Evolutionary conservation across 805 yeast species (phyloP).

Genomic region (Wickerhamiella siamensis): DNA sequence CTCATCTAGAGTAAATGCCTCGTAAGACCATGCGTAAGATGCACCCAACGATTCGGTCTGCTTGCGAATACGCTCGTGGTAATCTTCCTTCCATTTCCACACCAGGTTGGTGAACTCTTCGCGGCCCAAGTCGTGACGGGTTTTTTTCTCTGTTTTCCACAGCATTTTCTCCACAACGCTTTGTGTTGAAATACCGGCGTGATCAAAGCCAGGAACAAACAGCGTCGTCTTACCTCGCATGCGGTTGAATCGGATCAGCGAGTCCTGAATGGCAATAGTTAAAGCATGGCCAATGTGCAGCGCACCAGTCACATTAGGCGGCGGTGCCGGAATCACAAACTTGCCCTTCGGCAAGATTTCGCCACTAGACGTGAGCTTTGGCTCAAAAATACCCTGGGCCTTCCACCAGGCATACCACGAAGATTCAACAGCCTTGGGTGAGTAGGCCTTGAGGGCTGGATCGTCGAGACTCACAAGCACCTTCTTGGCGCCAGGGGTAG

Average conservation of each 20-base stretch:
- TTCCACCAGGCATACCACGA: conserved; percentile 99
- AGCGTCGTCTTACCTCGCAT: conserved; percentile 93
- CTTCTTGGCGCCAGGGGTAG: conserved; percentile 86
- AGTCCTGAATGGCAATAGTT: conserved; percentile 87
- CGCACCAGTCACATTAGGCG: conserved; percentile 98
- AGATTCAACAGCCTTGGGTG: conserved; percentile 83
- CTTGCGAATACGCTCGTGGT: conserved; percentile 68
- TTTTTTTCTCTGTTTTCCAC: conserved; percentile 73
- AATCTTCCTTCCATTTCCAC: conserved; percentile 97
- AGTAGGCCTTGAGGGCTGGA: conserved; percentile 86
- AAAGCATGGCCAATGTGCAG: conserved; percentile 97
- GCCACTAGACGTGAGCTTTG: conserved; percentile 67
- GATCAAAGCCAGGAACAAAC: conserved; percentile 94
- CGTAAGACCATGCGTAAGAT: conserved; percentile 91
- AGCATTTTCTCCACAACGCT: conserved; percentile 93
- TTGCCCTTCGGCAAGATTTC: conserved; percentile 64
- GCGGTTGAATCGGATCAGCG: conserved; percentile 85
- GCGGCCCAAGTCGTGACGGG: conserved; percentile 92
- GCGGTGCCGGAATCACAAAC: conserved; percentile 94
- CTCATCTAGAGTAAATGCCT: conserved; percentile 84
- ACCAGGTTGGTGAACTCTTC: conserved; percentile 76
- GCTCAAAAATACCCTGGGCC: conserved; percentile 73
- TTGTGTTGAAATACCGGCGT: conserved; percentile 98
- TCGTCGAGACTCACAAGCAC: conserved; percentile 74
- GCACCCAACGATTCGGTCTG: conserved; percentile 87